These are phyloP conservation scores for Fusarium sp. DNA, from an alignment of 2,329 filamentous ascomycete genomes.

Conservation along the genomic window DNA sequence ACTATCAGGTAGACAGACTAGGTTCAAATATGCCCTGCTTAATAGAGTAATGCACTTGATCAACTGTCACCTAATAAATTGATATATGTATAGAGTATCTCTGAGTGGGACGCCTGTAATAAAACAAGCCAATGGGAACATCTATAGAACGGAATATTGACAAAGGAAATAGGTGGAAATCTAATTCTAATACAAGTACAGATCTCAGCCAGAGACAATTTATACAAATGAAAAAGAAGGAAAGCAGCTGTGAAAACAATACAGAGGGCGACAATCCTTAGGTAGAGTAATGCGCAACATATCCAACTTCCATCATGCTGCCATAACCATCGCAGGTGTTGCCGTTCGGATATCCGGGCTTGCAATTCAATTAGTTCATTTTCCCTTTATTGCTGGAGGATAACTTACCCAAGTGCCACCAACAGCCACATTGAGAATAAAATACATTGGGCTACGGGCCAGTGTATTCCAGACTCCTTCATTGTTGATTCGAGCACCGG, in stretches of 20 bases:
- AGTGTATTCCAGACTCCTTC: constrained; percentile 58
- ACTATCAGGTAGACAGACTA: rapidly evolving
- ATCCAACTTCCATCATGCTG: constrained; percentile 61
- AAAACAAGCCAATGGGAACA: not conserved
- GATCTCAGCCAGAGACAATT: not conserved
- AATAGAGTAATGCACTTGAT: not conserved
- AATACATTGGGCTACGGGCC: constrained; percentile 60
- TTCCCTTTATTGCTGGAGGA: rapidly evolving
- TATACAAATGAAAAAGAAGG: not conserved
- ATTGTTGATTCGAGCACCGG: constrained; percentile 57
- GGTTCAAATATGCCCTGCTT: not conserved
- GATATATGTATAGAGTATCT: rapidly evolving
- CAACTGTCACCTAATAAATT: rapidly evolving
- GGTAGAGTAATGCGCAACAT: constrained; percentile 55
- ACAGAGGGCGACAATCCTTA: not conserved
- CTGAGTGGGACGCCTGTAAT: rapidly evolving
- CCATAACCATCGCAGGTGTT: constrained; percentile 56
- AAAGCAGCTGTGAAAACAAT: rapidly evolving
- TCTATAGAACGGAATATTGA: not conserved
- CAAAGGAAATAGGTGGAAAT: not conserved
- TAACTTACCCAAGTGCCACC: constrained; percentile 61
- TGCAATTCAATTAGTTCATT: not conserved
- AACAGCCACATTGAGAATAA: constrained; percentile 65
- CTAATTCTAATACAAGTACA: not conserved
- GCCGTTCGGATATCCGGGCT: constrained; percentile 60